phyloP scores from a whole-genome alignment of 257 asterid species.

The Solanum lycopersicoides region DNA sequence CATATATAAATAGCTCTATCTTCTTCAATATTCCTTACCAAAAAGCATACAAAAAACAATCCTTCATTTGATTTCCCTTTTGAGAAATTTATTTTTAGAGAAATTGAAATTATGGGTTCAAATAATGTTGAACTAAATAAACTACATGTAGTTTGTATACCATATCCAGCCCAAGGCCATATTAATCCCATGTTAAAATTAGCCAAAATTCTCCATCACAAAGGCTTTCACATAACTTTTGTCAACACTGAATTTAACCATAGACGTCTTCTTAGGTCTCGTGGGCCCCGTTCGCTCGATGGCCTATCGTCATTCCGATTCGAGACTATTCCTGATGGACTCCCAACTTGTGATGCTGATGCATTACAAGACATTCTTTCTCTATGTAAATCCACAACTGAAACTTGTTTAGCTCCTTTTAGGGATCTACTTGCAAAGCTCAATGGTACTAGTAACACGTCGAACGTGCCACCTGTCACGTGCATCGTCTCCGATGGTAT shows the following conservation, averaged over 20 bases:
- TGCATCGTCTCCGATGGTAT: not conserved
- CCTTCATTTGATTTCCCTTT: not conserved
- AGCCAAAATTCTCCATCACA: not conserved
- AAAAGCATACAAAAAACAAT: not conserved
- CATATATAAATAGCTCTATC: not conserved
- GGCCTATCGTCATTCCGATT: not conserved
- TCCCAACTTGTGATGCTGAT: not conserved
- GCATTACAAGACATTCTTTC: not conserved
- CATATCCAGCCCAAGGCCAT: not conserved
- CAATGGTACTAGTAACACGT: not conserved
- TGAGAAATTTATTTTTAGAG: not conserved
- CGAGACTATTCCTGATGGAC: slow-evolving; percentile 1
- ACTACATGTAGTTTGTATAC: not conserved
- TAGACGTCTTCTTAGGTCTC: not conserved
- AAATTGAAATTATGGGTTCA: not conserved
- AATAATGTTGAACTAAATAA: not conserved
- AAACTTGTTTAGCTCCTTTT: not conserved
- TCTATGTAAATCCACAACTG: not conserved
- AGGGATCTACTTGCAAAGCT: not conserved
- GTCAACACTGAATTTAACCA: not conserved
- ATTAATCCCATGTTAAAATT: not conserved
- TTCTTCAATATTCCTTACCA: not conserved
- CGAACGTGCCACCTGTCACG: not conserved
- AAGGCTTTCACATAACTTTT: not conserved
- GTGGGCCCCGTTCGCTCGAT: not conserved